phyloP scores from a whole-genome alignment of 257 asterid species.

The Primulina eburnea region DNA sequence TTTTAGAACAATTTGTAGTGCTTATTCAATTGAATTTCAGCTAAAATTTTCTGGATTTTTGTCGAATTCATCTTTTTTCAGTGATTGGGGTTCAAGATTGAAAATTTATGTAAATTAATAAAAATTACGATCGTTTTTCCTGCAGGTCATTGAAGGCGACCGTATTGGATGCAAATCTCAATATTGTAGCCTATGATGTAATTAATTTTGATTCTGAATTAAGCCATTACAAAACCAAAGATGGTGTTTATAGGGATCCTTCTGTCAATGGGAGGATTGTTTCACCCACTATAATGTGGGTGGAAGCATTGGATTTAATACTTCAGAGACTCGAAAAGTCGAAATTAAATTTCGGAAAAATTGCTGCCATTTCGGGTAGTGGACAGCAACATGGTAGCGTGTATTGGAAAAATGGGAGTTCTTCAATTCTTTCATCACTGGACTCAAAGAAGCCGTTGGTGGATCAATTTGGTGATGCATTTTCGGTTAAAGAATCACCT shows the following conservation, averaged over 20 bases:
- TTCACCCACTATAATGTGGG: conserved; percentile 96
- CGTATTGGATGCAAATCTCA: conserved; percentile 67
- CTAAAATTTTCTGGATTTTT: background rate
- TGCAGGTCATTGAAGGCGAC: conserved; percentile 92
- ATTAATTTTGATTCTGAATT: conserved; percentile 78
- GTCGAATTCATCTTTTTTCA: background rate
- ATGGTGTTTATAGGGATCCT: conserved; percentile 76
- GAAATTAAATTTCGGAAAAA: conserved; percentile 53
- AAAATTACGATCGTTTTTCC: conserved; percentile 11
- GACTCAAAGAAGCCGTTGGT: conserved; percentile 45
- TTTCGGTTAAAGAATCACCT: conserved; percentile 82
- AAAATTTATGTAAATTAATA: background rate
- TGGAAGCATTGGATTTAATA: conserved; percentile 79
- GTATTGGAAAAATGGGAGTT: conserved; percentile 83
- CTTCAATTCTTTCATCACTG: conserved; percentile 44
- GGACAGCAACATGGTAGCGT: conserved; percentile 99
- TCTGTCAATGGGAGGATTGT: conserved; percentile 69
- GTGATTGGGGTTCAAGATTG: background rate
- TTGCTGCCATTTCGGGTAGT: conserved; percentile 87
- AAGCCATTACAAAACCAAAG: conserved; percentile 82
- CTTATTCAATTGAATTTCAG: background rate
- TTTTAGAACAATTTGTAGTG: conserved; percentile 2
- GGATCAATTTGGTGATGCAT: conserved; percentile 63
- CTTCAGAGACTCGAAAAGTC: conserved; percentile 64
- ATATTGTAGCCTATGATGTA: conserved; percentile 59